Conservation (phyloP, 2,329 filamentous ascomycete species). For the Colletotrichum acutatum region DNA sequence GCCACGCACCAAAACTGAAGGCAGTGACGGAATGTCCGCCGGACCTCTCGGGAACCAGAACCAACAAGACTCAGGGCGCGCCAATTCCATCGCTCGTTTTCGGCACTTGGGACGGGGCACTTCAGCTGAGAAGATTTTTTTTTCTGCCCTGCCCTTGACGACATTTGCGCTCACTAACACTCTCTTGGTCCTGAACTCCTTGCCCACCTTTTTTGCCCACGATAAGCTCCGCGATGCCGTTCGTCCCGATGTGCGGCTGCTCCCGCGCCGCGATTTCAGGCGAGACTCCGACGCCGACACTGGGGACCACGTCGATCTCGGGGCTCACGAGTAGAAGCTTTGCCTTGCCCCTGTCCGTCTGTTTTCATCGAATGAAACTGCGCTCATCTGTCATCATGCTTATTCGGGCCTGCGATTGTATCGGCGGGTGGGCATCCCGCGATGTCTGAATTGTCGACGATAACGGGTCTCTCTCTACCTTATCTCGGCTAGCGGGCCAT, state of each 20-base stretch:
- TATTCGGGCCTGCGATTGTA: neutral
- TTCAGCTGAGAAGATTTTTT: neutral
- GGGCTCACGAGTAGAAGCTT: neutral
- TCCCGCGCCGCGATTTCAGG: constrained; percentile 15
- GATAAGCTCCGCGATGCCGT: constrained; percentile 12
- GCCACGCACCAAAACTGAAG: no score
- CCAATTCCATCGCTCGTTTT: neutral
- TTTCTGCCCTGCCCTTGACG: neutral
- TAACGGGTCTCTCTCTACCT: neutral
- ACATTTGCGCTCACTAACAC: constrained; percentile 5
- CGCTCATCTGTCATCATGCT: neutral
- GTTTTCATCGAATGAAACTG: neutral
- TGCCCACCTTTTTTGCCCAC: neutral
- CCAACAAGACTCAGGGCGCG: neutral
- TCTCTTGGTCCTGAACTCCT: neutral
- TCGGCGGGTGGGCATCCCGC: neutral
- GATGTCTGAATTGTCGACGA: no score
- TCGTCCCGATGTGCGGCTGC: constrained; percentile 27
- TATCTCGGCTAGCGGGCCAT: neutral
- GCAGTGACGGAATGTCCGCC: constrained; percentile 24
- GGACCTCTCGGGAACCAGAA: constrained; percentile 13
- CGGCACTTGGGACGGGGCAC: neutral
- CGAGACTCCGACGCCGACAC: neutral
- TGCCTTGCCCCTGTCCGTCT: neutral
- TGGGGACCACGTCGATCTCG: neutral